These are phyloP conservation scores for Rosa rugosa DNA, from an alignment of 306 rosid genomes.

Conservation along the genomic window DNA sequence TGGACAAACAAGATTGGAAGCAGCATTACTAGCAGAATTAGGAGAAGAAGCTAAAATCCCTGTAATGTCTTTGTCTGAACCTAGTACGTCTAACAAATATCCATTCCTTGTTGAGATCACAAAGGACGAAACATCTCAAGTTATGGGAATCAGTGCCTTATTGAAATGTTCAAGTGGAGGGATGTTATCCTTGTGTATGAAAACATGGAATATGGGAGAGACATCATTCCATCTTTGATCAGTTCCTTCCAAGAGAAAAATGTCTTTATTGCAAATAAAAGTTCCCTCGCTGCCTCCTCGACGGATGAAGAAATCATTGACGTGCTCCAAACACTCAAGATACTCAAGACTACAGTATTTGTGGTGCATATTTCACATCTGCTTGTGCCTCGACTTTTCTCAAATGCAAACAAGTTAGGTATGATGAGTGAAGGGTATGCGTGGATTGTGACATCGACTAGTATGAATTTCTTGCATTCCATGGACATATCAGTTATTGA, in stretches of 20 bases:
- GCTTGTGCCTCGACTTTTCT: background rate
- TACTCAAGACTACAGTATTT: background rate
- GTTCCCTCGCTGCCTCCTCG: background rate
- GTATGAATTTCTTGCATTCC: too few species aligned
- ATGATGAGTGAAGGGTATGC: too few species aligned
- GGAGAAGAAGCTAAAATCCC: constrained; percentile 14
- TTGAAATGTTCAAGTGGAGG: constrained; percentile 12
- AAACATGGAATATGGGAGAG: background rate
- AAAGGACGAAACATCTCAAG: background rate
- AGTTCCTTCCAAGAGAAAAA: background rate
- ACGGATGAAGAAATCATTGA: background rate
- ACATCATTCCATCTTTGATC: background rate
- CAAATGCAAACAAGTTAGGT: too few species aligned
- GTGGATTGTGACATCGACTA: too few species aligned
- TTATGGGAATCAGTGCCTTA: background rate
- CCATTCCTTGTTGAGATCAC: constrained; percentile 1
- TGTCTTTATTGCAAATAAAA: background rate
- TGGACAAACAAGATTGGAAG: constrained; percentile 1
- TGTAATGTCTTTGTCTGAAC: background rate
- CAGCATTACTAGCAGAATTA: background rate
- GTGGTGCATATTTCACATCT: constrained; percentile 11
- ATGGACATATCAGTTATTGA: too few species aligned
- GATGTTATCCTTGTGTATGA: constrained; percentile 16
- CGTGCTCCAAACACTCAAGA: constrained; percentile 2
- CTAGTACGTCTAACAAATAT: background rate